A percentile compares a stretch with the other conserved stretches of the same genome.
phyloP scores from a whole-genome alignment of 2,329 filamentous ascomycete species.

The Colletotrichum sp. region DNA sequence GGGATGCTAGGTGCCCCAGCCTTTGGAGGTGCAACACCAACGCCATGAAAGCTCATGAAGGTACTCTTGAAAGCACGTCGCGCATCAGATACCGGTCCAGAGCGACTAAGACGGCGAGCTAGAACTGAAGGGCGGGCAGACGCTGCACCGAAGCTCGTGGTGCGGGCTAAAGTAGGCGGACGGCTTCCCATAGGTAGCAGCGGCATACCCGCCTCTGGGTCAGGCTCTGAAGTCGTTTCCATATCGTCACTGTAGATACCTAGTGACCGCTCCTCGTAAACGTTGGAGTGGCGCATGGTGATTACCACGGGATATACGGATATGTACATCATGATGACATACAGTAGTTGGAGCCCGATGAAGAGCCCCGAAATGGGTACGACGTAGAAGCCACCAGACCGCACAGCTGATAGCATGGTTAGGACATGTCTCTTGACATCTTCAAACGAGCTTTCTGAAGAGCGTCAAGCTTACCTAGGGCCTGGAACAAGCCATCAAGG shows the following conservation, averaged over 20 bases:
- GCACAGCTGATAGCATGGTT: slow-evolving; percentile 49
- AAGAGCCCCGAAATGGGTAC: slow-evolving; percentile 62
- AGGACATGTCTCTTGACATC: background rate
- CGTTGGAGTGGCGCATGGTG: slow-evolving; percentile 72
- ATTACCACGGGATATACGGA: slow-evolving; percentile 68
- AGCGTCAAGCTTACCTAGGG: slow-evolving; percentile 46
- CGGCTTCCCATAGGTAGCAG: background rate
- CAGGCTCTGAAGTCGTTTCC: background rate
- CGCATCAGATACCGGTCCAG: background rate
- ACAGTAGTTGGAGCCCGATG: slow-evolving; percentile 64
- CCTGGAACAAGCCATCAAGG: slow-evolving; percentile 70
- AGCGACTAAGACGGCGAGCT: background rate
- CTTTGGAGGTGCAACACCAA: background rate
- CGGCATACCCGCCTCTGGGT: background rate
- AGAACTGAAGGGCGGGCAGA: background rate
- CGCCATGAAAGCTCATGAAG: background rate
- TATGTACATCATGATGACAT: slow-evolving; percentile 71
- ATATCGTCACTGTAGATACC: slow-evolving; percentile 57
- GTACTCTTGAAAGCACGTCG: background rate
- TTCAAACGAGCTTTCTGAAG: no score
- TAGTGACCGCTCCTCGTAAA: slow-evolving; percentile 73
- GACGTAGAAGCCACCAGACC: slow-evolving; percentile 72
- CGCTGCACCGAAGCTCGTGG: background rate
- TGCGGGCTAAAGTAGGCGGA: background rate
- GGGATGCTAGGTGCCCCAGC: background rate